Percentiles rank a stretch among this genome's conserved stretches.
Evolutionary conservation across 1,139 yeast genomes (phyloP).

Genomic region (Blastobotrys indianensis): DNA sequence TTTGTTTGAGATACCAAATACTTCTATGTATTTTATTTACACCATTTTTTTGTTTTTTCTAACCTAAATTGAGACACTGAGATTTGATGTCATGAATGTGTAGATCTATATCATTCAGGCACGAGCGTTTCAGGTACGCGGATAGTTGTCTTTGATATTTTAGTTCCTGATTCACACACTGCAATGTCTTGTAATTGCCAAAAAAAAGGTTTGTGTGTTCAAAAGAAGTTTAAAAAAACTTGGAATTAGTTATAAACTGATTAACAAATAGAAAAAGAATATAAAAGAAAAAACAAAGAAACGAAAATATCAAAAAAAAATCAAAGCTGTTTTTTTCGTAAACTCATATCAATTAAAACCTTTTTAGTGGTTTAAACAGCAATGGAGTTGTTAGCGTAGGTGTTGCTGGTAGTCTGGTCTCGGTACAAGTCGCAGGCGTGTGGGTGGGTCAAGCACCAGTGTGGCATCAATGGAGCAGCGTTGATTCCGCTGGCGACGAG

Average conservation of each 20-base stretch:
- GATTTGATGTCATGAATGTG: no score
- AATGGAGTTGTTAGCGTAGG: conserved; percentile 2
- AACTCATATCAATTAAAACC: not conserved
- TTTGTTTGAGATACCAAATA: conserved; percentile 1
- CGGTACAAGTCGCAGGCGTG: conserved; percentile 35
- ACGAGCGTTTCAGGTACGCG: no score
- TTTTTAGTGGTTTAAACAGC: not conserved
- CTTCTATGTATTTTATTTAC: not conserved
- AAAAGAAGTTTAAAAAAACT: not conserved
- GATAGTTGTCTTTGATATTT: no score
- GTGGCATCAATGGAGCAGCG: conserved; percentile 41
- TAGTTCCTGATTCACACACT: no score
- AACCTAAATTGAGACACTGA: no score
- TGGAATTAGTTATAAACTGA: not conserved
- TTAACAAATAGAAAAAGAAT: not conserved
- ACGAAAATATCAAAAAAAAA: not conserved
- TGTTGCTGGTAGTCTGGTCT: conserved; percentile 8
- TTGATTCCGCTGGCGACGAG: conserved; percentile 38
- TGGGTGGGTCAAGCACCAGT: conserved; percentile 40
- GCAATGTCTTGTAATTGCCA: no score
- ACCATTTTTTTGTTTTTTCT: not conserved
- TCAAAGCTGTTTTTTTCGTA: not conserved
- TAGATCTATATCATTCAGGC: no score
- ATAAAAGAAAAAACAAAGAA: not conserved
- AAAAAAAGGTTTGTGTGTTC: no score